phyloP scores from a whole-genome alignment of 495 filamentous ascomycete species.

The Talaromyces ruber region DNA sequence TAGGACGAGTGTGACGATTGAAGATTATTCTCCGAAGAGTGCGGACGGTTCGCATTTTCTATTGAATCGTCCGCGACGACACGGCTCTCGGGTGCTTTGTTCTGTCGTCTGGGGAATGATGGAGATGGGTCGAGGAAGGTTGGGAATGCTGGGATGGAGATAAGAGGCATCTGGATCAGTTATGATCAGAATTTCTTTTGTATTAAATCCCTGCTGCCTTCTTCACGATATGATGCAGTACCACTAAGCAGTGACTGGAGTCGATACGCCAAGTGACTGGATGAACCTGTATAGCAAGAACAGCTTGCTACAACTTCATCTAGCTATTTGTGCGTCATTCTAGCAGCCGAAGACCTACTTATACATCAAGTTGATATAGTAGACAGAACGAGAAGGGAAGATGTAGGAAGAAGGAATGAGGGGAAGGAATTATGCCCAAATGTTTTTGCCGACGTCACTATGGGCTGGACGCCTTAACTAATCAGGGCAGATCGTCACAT shows the following conservation, averaged over 20 bases:
- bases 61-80: constrained; percentile 3
- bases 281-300: neutral
- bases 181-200: neutral
- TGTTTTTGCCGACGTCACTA: neutral
- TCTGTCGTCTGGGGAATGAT: constrained; percentile 35
- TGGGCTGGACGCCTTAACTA: neutral
- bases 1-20: constrained; percentile 39
- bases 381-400: neutral
- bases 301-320: neutral
- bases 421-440: neutral
- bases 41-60: constrained; percentile 6
- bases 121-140: constrained; percentile 46
- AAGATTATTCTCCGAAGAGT: constrained; percentile 18
- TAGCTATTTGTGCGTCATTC: neutral
- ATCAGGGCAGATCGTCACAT: neutral
- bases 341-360: neutral
- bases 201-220: neutral
- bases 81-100: constrained; percentile 7
- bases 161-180: neutral
- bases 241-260: neutral
- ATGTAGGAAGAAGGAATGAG: neutral
- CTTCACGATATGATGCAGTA: neutral
- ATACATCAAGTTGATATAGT: neutral
- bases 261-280: neutral
- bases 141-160: constrained; percentile 22